Evolutionary conservation across 1,139 yeast species (phyloP), one percentile per base, ranked within the genome.

Genomic region (Wickerhamomyces sp.): DNA sequence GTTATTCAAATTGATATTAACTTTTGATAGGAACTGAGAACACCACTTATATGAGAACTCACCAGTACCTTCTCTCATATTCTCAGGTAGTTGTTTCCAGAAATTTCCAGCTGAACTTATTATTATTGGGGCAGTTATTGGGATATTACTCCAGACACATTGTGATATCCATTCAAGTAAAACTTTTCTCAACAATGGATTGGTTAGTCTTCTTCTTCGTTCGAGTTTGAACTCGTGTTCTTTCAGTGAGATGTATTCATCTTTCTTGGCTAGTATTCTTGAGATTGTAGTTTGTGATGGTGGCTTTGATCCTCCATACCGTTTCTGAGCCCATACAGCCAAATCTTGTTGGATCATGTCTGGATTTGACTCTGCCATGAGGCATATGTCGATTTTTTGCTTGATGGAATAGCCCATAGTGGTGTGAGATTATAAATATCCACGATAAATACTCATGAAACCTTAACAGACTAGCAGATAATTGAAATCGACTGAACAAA

Each of bases 241-340:
- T 57, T 78, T 79, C 36, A 78, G 65, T 5, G 84, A 76, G 51
- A 81, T 75, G 42, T 79, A 66, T 34, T 79, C 82, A 49, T 78
- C 76, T 51, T 79, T 80, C 46, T 77, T 75, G 39, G 81, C 75
- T 49, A 81, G 62, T 14, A 81, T 75, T 39, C 88, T 66, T 9
- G 85, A 79, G 6, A 81, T 80, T 2, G 88, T 81, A 0, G 87
- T 82, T 56, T 81, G 88, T 1, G 85, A 78, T 0, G 87, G 86
- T 3, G 81, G 74, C 51, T 68, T 76, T 1, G 66, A 60, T 4
- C 79, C 64, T 37, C 76, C 76, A 57, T 78, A 78, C 34, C 77
- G 69, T 32, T 67, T 65, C 61, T 76, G 75, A 0, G 86, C 86
- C 88, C 88, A 81, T 35, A 64, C 59, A 1, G 87, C 88, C 42